Conservation (phyloP, 345 rosid genomes). For the Sonneratia alba region DNA sequence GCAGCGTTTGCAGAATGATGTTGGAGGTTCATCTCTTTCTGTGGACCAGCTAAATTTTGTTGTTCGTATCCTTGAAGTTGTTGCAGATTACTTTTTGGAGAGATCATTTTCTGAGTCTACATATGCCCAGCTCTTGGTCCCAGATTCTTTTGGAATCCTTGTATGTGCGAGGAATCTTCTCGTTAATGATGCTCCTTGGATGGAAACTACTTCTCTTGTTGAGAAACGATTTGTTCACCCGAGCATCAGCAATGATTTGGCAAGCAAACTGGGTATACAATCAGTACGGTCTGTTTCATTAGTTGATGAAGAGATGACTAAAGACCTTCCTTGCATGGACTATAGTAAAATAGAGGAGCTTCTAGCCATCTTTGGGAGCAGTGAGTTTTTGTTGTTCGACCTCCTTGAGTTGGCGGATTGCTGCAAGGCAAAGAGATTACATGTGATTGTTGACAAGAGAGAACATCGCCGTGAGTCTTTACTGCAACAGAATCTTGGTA, state of each 20-base stretch:
- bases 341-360: slow-evolving; percentile 66
- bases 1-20: slow-evolving; percentile 54
- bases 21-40: slow-evolving; percentile 50
- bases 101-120: slow-evolving; percentile 41
- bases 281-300: slow-evolving; percentile 78
- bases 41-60: slow-evolving; percentile 70
- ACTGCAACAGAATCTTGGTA: slow-evolving; percentile 89
- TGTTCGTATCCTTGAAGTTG: slow-evolving; percentile 73
- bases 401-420: slow-evolving; percentile 96
- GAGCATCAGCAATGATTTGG: slow-evolving; percentile 73
- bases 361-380: slow-evolving; percentile 59
- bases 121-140: slow-evolving; percentile 45
- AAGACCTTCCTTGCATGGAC: slow-evolving; percentile 94
- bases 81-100: slow-evolving; percentile 58
- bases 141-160: slow-evolving; percentile 65
- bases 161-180: slow-evolving; percentile 53
- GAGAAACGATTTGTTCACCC: slow-evolving; percentile 80
- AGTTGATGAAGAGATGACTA: slow-evolving; percentile 65
- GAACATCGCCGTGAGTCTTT: slow-evolving; percentile 78
- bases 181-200: slow-evolving; percentile 98
- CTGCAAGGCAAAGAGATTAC: slow-evolving; percentile 71
- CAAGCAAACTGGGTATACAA: slow-evolving; percentile 72
- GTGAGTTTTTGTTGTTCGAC: slow-evolving; percentile 76
- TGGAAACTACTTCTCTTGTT: slow-evolving; percentile 46
- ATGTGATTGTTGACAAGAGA: slow-evolving; percentile 80